Base-by-base conservation (phyloP, 768 basidiomycete species). In the Galerina marginata region DNA sequence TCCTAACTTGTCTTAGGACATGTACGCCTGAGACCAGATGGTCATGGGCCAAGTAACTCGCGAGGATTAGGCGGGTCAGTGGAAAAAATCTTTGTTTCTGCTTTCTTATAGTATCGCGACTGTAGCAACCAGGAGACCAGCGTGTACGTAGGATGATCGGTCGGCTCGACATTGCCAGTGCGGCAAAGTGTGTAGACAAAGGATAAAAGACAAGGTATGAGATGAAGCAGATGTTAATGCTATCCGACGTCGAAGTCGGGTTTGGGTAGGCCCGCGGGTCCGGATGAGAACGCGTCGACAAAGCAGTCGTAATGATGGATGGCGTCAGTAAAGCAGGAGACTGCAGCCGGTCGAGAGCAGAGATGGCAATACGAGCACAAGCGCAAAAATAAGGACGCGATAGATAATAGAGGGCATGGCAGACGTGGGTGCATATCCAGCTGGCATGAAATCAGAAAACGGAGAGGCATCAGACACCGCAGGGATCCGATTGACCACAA, bases 161-260 rank as follows among this genome's bases (percentile, higher is more conserved):
- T 23, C 36, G 11, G 9, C n/a, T 38, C 20, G n/a, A 36, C 26
- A 33, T 14, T 10, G 48, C 29, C 33, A 12, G 37, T 36, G 36
- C n/a, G 33, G 15, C 36, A 51, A 51, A 33, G 29, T 33, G 53
- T 10, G 25, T 2, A 44, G 53, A 54, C 53, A 36, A 20, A 54
- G 42, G 40, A 15, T 26, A 23, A 45, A 40, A 53, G 51, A 53
- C 51, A 53, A 53, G 51, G 51, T 53, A 53, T 53, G 39, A 53
- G 38, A 42, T 40, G 46, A 26, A 26, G 29, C 29, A 33, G 29
- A 33, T 33, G 29, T 33, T 12, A 37, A 42, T 42, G 20, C 9
- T 9, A 42, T 25, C 23, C 12, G 51, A 20, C 20, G 42, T 40
- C 25, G 4, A 53, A 39, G 38, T 39, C 51, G 51, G 37, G 25